Evolutionary conservation across 2,329 filamentous ascomycete species (phyloP), one percentile per base, ranked within the genome.

Genomic region (Penicillium sp.): DNA sequence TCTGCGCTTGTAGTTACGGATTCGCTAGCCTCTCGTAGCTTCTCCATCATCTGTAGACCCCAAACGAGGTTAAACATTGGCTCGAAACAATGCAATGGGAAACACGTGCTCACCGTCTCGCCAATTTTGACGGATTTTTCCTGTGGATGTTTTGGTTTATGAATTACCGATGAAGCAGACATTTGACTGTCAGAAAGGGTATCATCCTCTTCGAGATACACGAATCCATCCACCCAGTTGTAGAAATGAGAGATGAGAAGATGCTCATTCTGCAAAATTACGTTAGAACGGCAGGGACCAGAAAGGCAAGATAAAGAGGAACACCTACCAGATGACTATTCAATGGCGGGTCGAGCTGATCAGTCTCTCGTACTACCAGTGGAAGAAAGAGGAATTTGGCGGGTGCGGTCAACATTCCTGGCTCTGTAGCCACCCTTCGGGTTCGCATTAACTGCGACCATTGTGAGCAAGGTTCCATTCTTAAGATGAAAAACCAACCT

Each of bases 211-310:
- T 96, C 90, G 0, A 94, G 75, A 63, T 95, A 90, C 4, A 87
- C 83, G 62, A 92, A 89, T 0, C 89, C 91, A 71, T 94, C 87
- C 1, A 83, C 80, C 4, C 84, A 81, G 58, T 88, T 84, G 69
- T 98, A 92, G 78, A 88, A 91, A 74, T 98, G 93, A 0, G 91
- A 94, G 59, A 98, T 88, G 72, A 92, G 91, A 66, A 98, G 89
- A 64, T 90, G 86, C 60, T 98, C 92, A 68, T 92, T 96, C 75
- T 82, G 47, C 14, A 10, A 34, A 10, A 22, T 7, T 20, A 56
- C 35, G 59, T 61, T 45, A 60, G 54, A 11, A 56, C 20, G 35
- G 22, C 28, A 31, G n/a, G 31, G 7, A n/a, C 17, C 10, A 34
- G 12, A 10, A 55, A 7, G 12, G 1, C 17, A 8, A 7, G 12